Evolutionary conservation across 2,329 filamentous ascomycete genomes (phyloP), one percentile per base, ranked within the genome.

Genomic region (Cercospora sesami): DNA sequence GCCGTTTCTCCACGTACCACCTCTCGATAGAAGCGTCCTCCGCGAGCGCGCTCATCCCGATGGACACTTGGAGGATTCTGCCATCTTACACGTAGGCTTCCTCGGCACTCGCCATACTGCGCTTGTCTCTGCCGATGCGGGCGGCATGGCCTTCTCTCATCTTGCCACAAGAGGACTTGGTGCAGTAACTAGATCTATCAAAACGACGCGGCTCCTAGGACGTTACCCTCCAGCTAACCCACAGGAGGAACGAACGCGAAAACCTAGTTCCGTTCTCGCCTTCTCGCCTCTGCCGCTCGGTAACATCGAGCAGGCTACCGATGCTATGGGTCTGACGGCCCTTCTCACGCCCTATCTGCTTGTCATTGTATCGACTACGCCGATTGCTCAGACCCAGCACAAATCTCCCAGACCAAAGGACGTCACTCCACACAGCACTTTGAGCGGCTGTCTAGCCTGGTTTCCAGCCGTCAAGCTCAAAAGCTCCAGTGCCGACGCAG

Each of bases 61-160:
- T 82, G 94, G 95, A 1, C 95, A 99, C 81, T 82, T 95, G 21
- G 85, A 89, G 5, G 91, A 90, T 68, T 88, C 89, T 33, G 86
- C 92, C 3, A 88, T 99, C 55, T 88, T 95, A 6, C 94, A 99
- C 79, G 81, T 99, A n/a, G 95, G 94, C 0, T 99, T 99, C 77
- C 84, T 99, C 5, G 95, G 94, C 7, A 97, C 92, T 3, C 87
- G 96, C 68, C 94, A 95, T 75, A 99, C 95, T 14, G 95, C 96
- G 3, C 84, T 99, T 5, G 94, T 98, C 10, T 99, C 95, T 4
- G 95, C 95, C 2, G 94, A 99, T 79, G 92, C 96, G 75, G 88
- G 88, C 60, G 95, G 96, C 21, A 99, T 99, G 96, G 94, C 95
- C 0, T 99, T 99, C 79, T 97, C 95, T 3, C 96, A 99, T 80